Conservation (phyloP, 805 yeast genomes). For the Ogataea ramenticola region DNA sequence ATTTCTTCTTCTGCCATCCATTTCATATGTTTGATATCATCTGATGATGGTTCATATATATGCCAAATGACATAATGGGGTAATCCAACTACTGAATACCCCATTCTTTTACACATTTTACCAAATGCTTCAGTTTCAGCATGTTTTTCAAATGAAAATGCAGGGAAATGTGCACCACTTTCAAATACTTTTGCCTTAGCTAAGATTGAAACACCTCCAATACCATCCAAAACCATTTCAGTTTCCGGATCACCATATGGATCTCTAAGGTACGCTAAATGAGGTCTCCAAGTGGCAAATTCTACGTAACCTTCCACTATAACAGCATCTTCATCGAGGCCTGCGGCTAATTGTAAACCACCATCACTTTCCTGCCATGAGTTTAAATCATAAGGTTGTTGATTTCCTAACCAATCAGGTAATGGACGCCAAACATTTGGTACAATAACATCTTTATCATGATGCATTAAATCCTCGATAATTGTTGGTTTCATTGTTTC, state of each 20-base stretch:
- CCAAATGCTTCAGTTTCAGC: constrained; percentile 99
- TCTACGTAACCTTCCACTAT: constrained; percentile 97
- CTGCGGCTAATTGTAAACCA: constrained; percentile 67
- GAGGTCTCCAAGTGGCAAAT: constrained; percentile 97
- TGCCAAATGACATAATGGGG: constrained; percentile 98
- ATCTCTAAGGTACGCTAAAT: constrained; percentile 88
- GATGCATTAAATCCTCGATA: constrained; percentile 88
- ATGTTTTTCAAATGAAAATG: constrained; percentile 90
- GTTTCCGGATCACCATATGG: constrained; percentile 93
- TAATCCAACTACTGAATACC: constrained; percentile 77
- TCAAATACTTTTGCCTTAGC: constrained; percentile 83
- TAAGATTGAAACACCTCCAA: constrained; percentile 93
- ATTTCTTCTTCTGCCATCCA: constrained; percentile 82
- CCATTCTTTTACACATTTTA: constrained; percentile 80
- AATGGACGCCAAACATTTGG: constrained; percentile 92
- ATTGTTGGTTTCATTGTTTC: constrained; percentile 81
- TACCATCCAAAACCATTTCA: constrained; percentile 91
- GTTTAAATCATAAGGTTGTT: constrained; percentile 79
- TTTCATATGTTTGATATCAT: constrained; percentile 77
- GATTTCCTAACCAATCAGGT: constrained; percentile 80
- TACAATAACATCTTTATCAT: constrained; percentile 84
- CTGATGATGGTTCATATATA: constrained; percentile 90
- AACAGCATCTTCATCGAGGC: constrained; percentile 86
- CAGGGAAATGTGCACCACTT: constrained; percentile 91
- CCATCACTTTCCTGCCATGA: constrained; percentile 86